Base-by-base conservation (phyloP, 768 basidiomycete genomes). In the Tylopilus felleus region DNA sequence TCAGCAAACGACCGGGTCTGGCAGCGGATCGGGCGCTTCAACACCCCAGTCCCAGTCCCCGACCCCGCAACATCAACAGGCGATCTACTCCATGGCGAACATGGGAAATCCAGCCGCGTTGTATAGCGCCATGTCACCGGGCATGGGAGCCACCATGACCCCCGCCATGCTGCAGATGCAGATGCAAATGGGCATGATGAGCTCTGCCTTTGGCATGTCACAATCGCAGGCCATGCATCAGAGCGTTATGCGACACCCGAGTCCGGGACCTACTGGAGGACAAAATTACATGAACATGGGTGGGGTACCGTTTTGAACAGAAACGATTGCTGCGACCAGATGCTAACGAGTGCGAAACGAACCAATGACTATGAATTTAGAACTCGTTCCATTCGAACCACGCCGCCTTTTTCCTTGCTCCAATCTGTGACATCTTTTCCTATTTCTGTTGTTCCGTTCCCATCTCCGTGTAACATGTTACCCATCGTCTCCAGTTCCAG, bases 231-330 rank as follows among this genome's bases (percentile, higher is more conserved):
- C 87, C n/a, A 89, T 91, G 84, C 88, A 90, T 50, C 84, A 86
- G 64, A 90, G 87, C 59, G 86, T 91, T 52, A 85, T 92, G 88
- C 81, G 90, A 55, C 86, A 92, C 69, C 81, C 87, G 13, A 88
- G 82, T 65, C 86, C 88, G 14, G 79, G 75, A 14, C 84, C 83
- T 12, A 65, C 75, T 48, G 72, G 68, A 17, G 71, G 70, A 50
- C 78, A 77, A 56, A 74, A 71, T 22, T 80, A 77, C 61, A 76
- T 78, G 71, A 73, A 68, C 42, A 75, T 75, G 68, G 69, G 72
- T 42, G 67, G 72, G 10, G 63, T 70, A 33, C 69, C 61, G 3
- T 66, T 62, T 45, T 75, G 63, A 65, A 55, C 47, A 51, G 12
- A 39, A 47, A 53, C 63, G 59, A 57, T 56, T 16, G 28, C 38